These are phyloP conservation scores for Nephelium lappaceum DNA, from an alignment of 345 rosid genomes.

Conservation along the genomic window DNA sequence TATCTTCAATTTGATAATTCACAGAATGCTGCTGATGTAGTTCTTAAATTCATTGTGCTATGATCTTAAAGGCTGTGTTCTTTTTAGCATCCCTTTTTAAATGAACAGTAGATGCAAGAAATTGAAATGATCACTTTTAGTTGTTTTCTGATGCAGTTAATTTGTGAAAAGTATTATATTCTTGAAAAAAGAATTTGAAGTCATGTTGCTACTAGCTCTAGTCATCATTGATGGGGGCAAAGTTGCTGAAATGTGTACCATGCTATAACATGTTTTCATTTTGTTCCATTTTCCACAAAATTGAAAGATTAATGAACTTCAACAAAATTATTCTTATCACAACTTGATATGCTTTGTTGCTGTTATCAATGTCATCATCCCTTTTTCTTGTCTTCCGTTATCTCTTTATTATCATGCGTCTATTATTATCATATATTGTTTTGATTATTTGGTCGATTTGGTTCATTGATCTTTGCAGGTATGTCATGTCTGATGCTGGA, in stretches of 20 bases:
- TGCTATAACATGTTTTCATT: not conserved
- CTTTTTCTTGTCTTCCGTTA: not conserved
- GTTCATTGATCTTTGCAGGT: conserved; percentile 12
- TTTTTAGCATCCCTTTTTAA: not conserved
- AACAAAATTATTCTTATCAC: not conserved
- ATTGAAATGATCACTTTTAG: not conserved
- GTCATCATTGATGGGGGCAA: not conserved
- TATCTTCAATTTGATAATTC: not conserved
- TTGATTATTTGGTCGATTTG: not conserved
- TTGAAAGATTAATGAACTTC: not conserved
- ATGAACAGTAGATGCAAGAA: not conserved
- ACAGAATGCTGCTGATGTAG: not conserved
- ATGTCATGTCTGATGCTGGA: conserved; percentile 13
- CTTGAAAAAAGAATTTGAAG: not conserved
- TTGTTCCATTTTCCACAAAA: not conserved
- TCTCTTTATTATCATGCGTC: not conserved
- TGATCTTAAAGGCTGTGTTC: not conserved
- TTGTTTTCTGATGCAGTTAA: not conserved
- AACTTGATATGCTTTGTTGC: not conserved
- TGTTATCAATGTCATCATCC: not conserved
- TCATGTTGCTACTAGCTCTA: not conserved
- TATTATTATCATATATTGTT: not conserved
- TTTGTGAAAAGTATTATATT: not conserved
- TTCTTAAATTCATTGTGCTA: not conserved
- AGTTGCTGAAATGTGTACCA: not conserved